Conservation (phyloP, 2,329 filamentous ascomycete species). For the Paracoccidioides lutzii region DNA sequence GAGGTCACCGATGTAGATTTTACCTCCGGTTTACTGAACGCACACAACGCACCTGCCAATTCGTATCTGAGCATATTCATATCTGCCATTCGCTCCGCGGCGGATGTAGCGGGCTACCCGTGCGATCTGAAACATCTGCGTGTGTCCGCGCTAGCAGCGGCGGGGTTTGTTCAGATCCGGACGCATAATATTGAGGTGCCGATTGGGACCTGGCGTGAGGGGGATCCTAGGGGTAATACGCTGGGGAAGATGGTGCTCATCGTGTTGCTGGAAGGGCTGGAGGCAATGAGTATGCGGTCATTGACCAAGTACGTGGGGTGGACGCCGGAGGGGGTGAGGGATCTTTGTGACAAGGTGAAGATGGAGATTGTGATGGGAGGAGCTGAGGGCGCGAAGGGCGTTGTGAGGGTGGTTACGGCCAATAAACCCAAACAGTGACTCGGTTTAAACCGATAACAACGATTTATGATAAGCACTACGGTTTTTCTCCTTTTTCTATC, state of each 20-base stretch:
- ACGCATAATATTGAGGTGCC: slow-evolving; percentile 27
- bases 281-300: slow-evolving; percentile 25
- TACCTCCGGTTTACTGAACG: slow-evolving; percentile 15
- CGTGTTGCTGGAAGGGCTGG: slow-evolving; percentile 27
- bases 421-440: slow-evolving; percentile 16
- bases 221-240: slow-evolving; percentile 21
- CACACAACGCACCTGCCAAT: slow-evolving; percentile 14
- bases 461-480: slow-evolving; percentile 1
- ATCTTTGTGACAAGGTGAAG: slow-evolving; percentile 28
- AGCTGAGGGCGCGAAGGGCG: slow-evolving; percentile 16
- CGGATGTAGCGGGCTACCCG: slow-evolving; percentile 28
- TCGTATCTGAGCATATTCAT: slow-evolving; percentile 25
- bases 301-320: slow-evolving; percentile 24
- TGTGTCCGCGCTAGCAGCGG: slow-evolving; percentile 26
- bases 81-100: slow-evolving; percentile 26
- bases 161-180: slow-evolving; percentile 33
- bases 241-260: slow-evolving; percentile 33
- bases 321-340: slow-evolving; percentile 21
- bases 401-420: slow-evolving; percentile 19
- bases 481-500: neutral
- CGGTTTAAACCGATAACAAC: neutral
- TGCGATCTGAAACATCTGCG: slow-evolving; percentile 33
- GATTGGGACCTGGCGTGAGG: slow-evolving; percentile 24
- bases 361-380: slow-evolving; percentile 21
- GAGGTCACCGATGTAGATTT: slow-evolving; percentile 34